A percentile compares a stretch with the other conserved stretches of the same genome.
Evolutionary conservation across 2,329 filamentous ascomycete genomes (phyloP).

Genomic region (Diaporthe helianthi): DNA sequence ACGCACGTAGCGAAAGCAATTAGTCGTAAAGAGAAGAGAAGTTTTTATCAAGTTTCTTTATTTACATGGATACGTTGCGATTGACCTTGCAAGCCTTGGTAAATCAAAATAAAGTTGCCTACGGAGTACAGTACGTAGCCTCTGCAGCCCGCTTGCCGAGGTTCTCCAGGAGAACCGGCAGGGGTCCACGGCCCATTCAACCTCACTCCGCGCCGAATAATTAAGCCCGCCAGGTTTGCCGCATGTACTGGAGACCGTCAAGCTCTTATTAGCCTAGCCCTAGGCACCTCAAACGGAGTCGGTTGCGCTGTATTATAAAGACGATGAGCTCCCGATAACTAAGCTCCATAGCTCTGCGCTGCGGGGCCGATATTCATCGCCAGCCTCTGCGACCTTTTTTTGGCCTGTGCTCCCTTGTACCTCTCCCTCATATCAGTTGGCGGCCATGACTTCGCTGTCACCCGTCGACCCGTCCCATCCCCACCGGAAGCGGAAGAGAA

Average conservation of each 20-base stretch:
- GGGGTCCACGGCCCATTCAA: not conserved
- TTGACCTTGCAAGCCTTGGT: no score
- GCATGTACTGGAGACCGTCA: not conserved
- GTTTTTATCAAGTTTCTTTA: no score
- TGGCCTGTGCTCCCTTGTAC: not conserved
- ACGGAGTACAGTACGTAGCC: no score
- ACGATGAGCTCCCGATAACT: constrained; percentile 16
- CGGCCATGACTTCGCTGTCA: constrained; percentile 40
- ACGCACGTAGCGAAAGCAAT: not conserved
- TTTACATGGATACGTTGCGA: not conserved
- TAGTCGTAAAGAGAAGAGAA: not conserved
- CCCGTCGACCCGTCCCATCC: constrained; percentile 35
- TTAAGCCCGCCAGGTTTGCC: not conserved
- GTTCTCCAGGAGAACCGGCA: constrained; percentile 25
- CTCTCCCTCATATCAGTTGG: not conserved
- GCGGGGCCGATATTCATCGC: constrained; percentile 18
- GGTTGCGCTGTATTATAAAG: not conserved
- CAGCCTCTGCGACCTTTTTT: not conserved
- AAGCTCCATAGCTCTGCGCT: constrained; percentile 24
- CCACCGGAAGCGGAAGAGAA: constrained; percentile 53
- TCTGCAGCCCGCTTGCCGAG: constrained; percentile 22
- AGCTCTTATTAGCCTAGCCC: no score
- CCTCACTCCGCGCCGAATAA: constrained; percentile 14
- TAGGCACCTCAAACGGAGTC: not conserved
- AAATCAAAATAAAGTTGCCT: not conserved